Percentiles rank a stretch among this genome's conserved stretches.
Conservation (phyloP, 2,329 filamentous ascomycete species). For the Fusarium hostae region DNA sequence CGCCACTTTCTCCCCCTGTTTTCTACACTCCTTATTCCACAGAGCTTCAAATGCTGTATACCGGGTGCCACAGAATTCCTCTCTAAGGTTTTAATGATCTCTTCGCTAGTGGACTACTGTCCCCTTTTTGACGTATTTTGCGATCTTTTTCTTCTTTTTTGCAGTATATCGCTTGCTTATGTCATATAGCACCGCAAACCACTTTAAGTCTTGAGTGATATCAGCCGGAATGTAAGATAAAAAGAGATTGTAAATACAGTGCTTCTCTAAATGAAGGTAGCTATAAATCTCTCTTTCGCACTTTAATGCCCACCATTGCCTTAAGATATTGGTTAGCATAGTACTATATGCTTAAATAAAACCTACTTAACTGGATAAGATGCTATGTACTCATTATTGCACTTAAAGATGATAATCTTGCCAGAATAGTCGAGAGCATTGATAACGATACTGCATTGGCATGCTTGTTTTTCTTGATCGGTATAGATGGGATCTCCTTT, state of each 20-base stretch:
- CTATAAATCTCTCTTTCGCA: no score
- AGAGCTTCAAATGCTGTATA: no score
- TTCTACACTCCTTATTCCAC: no score
- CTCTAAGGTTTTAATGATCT: neutral
- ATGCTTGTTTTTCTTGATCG: neutral
- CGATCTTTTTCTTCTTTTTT: no score
- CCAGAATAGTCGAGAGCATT: neutral
- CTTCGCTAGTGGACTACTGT: no score
- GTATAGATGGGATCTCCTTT: no score
- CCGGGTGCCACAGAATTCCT: no score
- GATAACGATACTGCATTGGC: neutral
- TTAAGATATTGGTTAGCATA: neutral
- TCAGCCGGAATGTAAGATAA: neutral
- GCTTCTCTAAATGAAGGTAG: no score
- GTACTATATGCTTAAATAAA: neutral
- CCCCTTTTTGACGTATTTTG: no score
- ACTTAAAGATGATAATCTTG: neutral
- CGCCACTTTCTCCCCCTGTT: no score
- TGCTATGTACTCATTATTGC: neutral
- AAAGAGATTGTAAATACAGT: neutral
- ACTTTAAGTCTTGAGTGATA: neutral
- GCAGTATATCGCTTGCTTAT: no score
- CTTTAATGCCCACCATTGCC: neutral
- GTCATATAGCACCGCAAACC: no score
- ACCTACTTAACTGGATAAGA: neutral